Base-by-base conservation (phyloP, 257 asterid species). In the Fraxinus pennsylvanica region DNA sequence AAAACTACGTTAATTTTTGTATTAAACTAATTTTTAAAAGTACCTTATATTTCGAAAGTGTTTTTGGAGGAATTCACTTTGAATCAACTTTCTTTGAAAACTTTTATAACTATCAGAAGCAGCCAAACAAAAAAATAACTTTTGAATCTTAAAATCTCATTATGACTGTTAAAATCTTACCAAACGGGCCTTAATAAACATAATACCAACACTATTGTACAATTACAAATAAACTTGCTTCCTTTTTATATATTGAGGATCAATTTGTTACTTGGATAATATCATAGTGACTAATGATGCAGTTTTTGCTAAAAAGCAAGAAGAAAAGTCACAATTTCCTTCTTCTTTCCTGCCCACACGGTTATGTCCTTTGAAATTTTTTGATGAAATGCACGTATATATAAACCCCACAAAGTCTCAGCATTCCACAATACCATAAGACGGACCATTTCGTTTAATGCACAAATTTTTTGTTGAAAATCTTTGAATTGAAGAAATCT, bases 321-420 rank as follows among this genome's bases (percentile, higher is more conserved):
- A 90, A 88, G 92, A 87, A 85, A 85, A 86, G 89, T 88, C 93
- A 73, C 96, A 85, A 91, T 84, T 91, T 91, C 97, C 91, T 74
- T 63, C 85, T 79, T 33, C 84, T 83, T 89, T 87, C 90, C 88
- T 82, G 66, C 52, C 38, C 76, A 79, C 68, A 9, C 68, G 33
- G 68, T 61, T 27, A 22, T 61, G 6, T 25, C 33, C 66, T 57
- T 57, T 2, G 68, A 22, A 9, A 1, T 19, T 6, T 59, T 61
- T 22, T 43, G 4, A 22, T 9, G 22, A 21, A 61, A 61, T 52
- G 63, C 81, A 39, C 75, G 83, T 89, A 83, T 89, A 90, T 77
- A 85, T 74, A 33, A 33, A 50, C 84, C 68, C 86, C 70, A 68
- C 80, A 63, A 72, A 73, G 75, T 74, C 78, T 65, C 74, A 38